Evolutionary conservation across 2,329 filamentous ascomycete genomes (phyloP).

Genomic region (Cladosporium oxysporum): DNA sequence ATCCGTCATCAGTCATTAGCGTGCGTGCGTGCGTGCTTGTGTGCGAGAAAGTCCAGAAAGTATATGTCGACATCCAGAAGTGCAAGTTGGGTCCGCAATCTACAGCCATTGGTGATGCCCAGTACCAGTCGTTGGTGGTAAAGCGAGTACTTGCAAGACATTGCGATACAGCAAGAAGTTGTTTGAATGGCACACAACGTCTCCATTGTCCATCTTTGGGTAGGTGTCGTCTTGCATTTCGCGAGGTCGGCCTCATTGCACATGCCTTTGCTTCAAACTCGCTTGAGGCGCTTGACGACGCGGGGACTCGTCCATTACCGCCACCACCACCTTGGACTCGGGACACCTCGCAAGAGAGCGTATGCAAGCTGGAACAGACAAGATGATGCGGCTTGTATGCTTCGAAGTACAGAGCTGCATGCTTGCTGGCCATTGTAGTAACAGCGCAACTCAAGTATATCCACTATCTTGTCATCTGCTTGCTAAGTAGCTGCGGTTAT

Average conservation of each 20-base stretch:
- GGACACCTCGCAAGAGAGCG: conserved; percentile 1
- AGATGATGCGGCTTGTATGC: conserved; percentile 18
- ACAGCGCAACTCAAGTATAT: conserved; percentile 19
- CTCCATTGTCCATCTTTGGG: background rate
- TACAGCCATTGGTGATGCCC: background rate
- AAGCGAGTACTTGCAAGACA: background rate
- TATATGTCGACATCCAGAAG: background rate
- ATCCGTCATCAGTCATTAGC: conserved; percentile 1
- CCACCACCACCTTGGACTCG: background rate
- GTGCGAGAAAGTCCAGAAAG: background rate
- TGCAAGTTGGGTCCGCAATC: background rate
- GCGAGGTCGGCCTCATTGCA: background rate
- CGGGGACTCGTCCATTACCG: background rate
- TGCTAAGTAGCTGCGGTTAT: conserved; percentile 26
- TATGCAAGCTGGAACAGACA: conserved; percentile 18
- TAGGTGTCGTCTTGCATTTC: background rate
- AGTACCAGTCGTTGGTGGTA: background rate
- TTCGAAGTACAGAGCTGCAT: conserved; percentile 22
- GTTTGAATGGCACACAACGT: background rate
- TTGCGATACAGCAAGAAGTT: background rate
- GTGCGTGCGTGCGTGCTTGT: conserved; percentile 19
- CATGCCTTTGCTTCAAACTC: background rate
- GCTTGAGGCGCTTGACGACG: background rate
- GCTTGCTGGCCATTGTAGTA: conserved; percentile 17
- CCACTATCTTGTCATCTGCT: conserved; percentile 23